Base-by-base conservation (phyloP, 768 basidiomycete genomes). In the Fistulinella prunicolor region DNA sequence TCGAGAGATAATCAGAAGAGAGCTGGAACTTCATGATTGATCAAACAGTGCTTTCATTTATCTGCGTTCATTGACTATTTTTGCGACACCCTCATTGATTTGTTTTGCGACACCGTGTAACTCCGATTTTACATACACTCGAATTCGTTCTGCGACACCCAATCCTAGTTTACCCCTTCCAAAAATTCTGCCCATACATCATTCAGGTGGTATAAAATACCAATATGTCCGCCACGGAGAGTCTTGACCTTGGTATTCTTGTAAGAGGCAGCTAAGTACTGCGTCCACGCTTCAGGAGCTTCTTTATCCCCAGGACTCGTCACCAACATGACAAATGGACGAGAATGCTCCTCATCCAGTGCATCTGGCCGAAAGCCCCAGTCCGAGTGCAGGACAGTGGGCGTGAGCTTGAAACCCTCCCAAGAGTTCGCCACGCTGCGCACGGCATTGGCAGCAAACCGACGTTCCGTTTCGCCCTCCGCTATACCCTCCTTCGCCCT, bases 1-100 rank as follows among this genome's bases (percentile, higher is more conserved):
- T 26, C 72, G 89, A 48, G 89, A 92, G 67, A 83, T 88, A 59
- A 87, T 92, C 60, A 77, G 87, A 57, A 73, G 76, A 54, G 89
- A 91, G 70, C 69, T 91, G 57, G 88, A 90, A 67, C 64, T 83
- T 54, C 73, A 82, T 44, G 86, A 88, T 47, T 74, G 59, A 64
- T 49, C 29, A 28, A 23, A 53, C 51, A 50, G 26, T 66, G 62
- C 64, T 64, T 53, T 55, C 57, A 64, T 68, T 38, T 67, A 64
- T 37, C 49, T 58, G 38, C 42, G 9, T 44, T 41, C 29, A 21
- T 42, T 51, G 17, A 12, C 32, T 46, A 54, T 46, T n/a, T 58
- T 28, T 54, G 59, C 53, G 54, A 59, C 36, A 58, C 49, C 42
- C 23, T 29, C n/a, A 32, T 62, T 14, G 57, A 53, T 59, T 59